Conservation (phyloP, 2,329 filamentous ascomycete genomes). For the Aspergillus novoparasiticus region DNA sequence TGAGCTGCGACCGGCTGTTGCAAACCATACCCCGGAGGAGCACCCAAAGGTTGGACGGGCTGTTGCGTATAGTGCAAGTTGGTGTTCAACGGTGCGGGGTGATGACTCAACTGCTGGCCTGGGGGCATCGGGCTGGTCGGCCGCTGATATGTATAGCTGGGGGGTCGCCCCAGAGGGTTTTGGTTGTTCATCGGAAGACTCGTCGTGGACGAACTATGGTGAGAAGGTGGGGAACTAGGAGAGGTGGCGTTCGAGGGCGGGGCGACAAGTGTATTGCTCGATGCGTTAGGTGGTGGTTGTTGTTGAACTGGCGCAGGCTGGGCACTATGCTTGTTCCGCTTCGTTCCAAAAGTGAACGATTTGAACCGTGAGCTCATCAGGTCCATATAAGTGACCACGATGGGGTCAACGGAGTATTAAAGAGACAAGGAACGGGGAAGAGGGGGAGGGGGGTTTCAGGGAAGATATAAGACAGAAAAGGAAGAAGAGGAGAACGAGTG, state of each 20-base stretch:
- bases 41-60: constrained; percentile 36
- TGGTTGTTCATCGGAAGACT: constrained; percentile 59
- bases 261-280: constrained; percentile 34
- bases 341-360: constrained; percentile 51
- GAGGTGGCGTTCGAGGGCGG: constrained; percentile 39
- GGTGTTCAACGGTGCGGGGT: constrained; percentile 58
- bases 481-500: not conserved
- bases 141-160: constrained; percentile 63
- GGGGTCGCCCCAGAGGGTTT: constrained; percentile 61
- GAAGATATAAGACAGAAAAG: constrained; percentile 10
- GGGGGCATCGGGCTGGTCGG: constrained; percentile 57
- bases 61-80: constrained; percentile 53
- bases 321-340: constrained; percentile 53
- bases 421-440: constrained; percentile 14
- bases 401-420: constrained; percentile 14
- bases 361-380: constrained; percentile 56
- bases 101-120: constrained; percentile 44
- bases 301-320: constrained; percentile 33
- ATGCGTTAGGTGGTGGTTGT: constrained; percentile 31
- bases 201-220: constrained; percentile 50
- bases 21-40: constrained; percentile 50
- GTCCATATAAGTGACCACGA: constrained; percentile 43
- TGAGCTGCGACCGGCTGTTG: constrained; percentile 34
- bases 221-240: constrained; percentile 39
- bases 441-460: constrained; percentile 14